Base-by-base conservation (phyloP, 176 grass and related monocot genomes). In the Carex scoparia region DNA sequence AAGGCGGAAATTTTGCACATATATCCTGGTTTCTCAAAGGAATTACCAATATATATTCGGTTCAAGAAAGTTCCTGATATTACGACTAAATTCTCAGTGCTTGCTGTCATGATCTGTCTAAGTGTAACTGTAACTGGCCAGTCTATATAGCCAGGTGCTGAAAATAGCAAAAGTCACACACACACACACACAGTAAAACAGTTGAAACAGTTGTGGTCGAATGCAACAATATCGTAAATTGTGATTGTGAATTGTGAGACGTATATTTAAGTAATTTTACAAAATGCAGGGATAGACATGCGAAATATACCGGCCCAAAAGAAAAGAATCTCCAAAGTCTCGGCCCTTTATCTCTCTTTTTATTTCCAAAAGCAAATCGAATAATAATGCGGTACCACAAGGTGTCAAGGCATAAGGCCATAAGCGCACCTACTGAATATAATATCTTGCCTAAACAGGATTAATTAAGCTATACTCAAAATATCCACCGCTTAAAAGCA, bases 401-500 rank as follows among this genome's bases (percentile, higher is more conserved):
- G 2, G 10, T 23, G 23, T 23, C 23, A 23, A 23, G 23, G 23
- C 23, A 23, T 23, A 23, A 23, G 23, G 23, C 23, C 30, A 5
- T 35, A 14, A 54, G 23, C 19, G 33, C 11, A 57, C n/a, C n/a
- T 57, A 33, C 3, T 9, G 51, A 57, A 35, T 68, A 63, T 32
- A 66, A 51, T 69, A 68, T 51, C 35, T 65, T n/a, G 19, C 60
- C 10, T 2, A 42, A 53, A 66, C 61, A 82, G n/a, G n/a, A 63
- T 82, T 6, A 82, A 27, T 14, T 5, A 8, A 62, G 2, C 8
- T 1, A 23, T 19, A 10, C 30, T 8, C 16, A 1, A 16, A 37
- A 32, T 23, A 67, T 67, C 80, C 62, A 65, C 80, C 59, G 80
- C 80, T 65, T 19, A 55, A 54, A 62, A 11, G 61, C 38, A 67